Evolutionary conservation across 2,329 filamentous ascomycete species (phyloP), one percentile per base, ranked within the genome.

Genomic region (Apiospora saccharicola): DNA sequence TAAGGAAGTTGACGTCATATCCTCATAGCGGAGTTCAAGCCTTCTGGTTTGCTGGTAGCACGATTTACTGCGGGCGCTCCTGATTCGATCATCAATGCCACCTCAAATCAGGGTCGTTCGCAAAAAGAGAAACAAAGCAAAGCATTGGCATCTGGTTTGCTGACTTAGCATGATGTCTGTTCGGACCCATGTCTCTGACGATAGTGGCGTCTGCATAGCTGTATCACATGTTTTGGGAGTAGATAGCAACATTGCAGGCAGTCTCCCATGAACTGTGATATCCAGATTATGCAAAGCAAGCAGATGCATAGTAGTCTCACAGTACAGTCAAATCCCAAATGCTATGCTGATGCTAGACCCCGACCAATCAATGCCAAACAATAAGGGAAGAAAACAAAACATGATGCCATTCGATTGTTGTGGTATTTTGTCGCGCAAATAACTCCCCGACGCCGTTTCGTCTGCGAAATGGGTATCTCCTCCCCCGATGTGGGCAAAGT

Each of bases 401-500:
- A 47, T 7, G 44, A n/a, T n/a, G 46, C 46, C 46, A 49, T n/a
- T 16, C 46, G 8, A 49, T 49, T 49, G 19, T 5, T 41, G 37
- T 41, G 37, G 46, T 49, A 22, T 47, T 41, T 41, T 22, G 44
- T 22, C 16, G 44, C 44, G 22, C 22, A 49, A 49, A n/a, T 7
- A 49, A 49, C 46, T 49, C 46, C 46, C 46, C 46, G 22, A 49
- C 46, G 46, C 46, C 46, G 46, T 49, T 41, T 41, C 46, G 46
- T 49, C 46, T 49, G 46, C 46, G n/a, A 49, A 47, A 49, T 49
- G 46, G 46, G 46, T 49, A 49, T 49, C 46, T 49, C 46, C 46
- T 49, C 46, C 46, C 46, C 46, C 46, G n/a, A 41, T 10, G 26
- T n/a, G 46, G 46, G 22, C 46, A 49, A 49, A 44, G 22, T 49